These are phyloP conservation scores for Sugiyamaella xylanicola DNA, from an alignment of 1,139 yeast genomes.

Conservation along the genomic window DNA sequence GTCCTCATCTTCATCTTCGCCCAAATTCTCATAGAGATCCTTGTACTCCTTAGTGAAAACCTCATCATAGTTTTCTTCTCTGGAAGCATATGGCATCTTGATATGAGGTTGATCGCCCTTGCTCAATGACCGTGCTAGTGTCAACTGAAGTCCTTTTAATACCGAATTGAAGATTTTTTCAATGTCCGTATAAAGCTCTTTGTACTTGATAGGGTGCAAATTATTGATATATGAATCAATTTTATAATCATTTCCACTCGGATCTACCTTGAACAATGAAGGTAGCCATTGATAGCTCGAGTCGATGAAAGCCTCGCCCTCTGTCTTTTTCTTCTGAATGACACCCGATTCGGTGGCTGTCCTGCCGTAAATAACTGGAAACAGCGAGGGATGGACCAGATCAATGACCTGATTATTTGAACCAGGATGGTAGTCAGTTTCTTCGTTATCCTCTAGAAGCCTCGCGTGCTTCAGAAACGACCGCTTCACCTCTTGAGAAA, in stretches of 20 bases:
- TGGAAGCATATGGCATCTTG: not conserved
- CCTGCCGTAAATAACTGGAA: constrained; percentile 45
- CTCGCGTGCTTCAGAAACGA: constrained; percentile 20
- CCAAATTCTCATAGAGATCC: not conserved
- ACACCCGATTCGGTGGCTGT: constrained; percentile 37
- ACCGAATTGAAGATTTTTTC: constrained; percentile 24
- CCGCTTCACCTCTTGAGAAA: constrained; percentile 25
- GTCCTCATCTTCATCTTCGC: not conserved
- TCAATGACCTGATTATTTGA: constrained; percentile 44
- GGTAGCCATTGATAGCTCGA: constrained; percentile 34
- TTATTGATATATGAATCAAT: constrained; percentile 48
- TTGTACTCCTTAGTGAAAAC: not conserved
- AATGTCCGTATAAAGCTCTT: constrained; percentile 40
- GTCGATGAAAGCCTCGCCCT: not conserved
- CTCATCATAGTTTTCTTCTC: not conserved
- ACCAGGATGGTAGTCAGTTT: constrained; percentile 45
- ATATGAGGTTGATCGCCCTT: not conserved
- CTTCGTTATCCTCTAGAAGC: constrained; percentile 15
- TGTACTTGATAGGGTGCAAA: constrained; percentile 43
- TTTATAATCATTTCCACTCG: constrained; percentile 24
- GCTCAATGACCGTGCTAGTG: constrained; percentile 21
- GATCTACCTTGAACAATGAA: constrained; percentile 25
- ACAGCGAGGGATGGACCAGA: constrained; percentile 50
- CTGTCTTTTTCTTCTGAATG: not conserved
- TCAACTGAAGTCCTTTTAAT: constrained; percentile 35